Evolutionary conservation across 441 rosid genomes (phyloP).

Genomic region (Capsella rubella): DNA sequence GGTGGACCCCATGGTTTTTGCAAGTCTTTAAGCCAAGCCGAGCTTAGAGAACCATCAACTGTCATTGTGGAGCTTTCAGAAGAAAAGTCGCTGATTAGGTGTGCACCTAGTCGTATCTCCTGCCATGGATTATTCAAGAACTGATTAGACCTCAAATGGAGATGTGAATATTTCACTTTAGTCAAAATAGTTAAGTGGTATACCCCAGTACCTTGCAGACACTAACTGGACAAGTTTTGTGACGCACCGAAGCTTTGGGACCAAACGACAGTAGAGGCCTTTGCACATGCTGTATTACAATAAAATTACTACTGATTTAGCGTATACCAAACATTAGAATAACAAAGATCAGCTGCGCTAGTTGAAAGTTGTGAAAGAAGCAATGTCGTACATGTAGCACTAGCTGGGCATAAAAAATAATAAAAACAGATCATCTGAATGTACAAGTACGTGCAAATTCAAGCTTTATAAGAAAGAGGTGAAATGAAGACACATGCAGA

Average conservation of each 20-base stretch:
- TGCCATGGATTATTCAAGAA: constrained; percentile 47
- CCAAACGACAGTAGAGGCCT: constrained; percentile 94
- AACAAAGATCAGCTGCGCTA: constrained; percentile 1
- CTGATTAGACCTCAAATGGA: constrained; percentile 34
- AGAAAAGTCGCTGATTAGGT: constrained; percentile 75
- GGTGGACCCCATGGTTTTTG: constrained; percentile 63
- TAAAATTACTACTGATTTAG: constrained; percentile 26
- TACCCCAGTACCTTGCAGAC: constrained; percentile 82
- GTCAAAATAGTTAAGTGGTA: constrained; percentile 29
- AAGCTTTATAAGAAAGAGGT: not conserved
- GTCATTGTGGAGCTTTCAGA: constrained; percentile 71
- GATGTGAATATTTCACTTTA: constrained; percentile 20
- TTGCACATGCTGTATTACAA: constrained; percentile 80
- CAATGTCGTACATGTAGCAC: not conserved
- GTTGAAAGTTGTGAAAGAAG: constrained; percentile 17
- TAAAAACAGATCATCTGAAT: not conserved
- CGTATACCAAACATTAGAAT: constrained; percentile 20
- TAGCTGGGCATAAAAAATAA: not conserved
- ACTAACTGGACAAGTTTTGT: constrained; percentile 80
- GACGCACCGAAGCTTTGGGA: constrained; percentile 85
- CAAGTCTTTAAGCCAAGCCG: constrained; percentile 86
- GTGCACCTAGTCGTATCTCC: constrained; percentile 85
- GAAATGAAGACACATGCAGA: constrained; percentile 1
- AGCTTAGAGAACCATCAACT: constrained; percentile 76
- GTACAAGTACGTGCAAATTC: constrained; percentile 8